Evolutionary conservation across 2,329 filamentous ascomycete species (phyloP), one percentile per base, ranked within the genome.

Genomic region (Pyrenophora teres): DNA sequence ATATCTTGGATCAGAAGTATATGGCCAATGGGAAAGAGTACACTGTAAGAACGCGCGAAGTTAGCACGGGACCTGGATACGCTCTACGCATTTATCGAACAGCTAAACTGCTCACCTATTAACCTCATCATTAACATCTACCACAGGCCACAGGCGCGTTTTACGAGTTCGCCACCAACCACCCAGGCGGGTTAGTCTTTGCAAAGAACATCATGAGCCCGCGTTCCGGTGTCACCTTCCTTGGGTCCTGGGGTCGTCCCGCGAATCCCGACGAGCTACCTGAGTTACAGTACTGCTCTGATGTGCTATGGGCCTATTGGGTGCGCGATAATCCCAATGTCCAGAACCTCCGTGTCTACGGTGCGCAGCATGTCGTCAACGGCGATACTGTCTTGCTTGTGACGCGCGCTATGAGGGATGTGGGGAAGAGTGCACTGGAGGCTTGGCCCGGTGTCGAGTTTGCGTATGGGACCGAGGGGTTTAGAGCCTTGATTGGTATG

Each of bases 291-390:
- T 41, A 36, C 12, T 30, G 37, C 9, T 63, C 65, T 1, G 65
- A 69, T 9, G 27, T 68, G 18, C 52, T 63, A 27, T 69, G 64
- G 65, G 54, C 41, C 3, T 59, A 54, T 31, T 68, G 64, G 60
- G n/a, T 40, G 13, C 49, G 50, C 1, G 47, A 54, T 2, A 64
- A 66, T 15, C 27, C 36, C 0, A 40, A 65, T 21, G 4, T 67
- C 31, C 57, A 46, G n/a, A 65, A 60, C 8, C 47, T 66, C 8
- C 52, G 49, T 3, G 41, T 60, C 15, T 66, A 66, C 19, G 54
- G 35, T 18, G 57, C 52, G 6, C 15, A 59, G 6, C 37, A 53
- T 2, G 33, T 67, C 12, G 25, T 57, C 12, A 66, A 68, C 13
- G 36, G 50, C 0, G 48, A 57, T 0, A 67, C 64, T 2, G 33